Conservation (phyloP, 163 green algal genomes). For the Prototheca cutis region DNA sequence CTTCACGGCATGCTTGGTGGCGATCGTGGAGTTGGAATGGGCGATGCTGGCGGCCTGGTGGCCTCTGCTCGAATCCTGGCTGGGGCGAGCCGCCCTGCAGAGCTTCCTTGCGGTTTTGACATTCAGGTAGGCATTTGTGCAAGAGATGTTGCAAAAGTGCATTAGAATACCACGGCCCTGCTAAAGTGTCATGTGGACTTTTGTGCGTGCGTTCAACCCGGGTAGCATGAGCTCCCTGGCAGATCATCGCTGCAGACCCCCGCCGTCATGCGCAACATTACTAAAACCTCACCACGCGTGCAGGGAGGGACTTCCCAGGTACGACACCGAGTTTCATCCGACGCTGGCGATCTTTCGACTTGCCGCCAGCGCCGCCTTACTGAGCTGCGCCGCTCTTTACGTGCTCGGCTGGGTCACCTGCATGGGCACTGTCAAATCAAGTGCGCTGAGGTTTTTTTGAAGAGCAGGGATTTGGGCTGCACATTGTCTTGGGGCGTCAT, state of each 20-base stretch:
- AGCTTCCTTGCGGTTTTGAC: neutral
- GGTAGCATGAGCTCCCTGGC: too few species aligned
- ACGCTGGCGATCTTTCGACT: neutral
- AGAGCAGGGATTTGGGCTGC: too few species aligned
- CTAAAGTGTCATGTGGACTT: too few species aligned
- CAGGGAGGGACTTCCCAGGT: neutral
- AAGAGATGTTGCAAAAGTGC: too few species aligned
- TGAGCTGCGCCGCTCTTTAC: neutral
- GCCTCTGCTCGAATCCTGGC: neutral
- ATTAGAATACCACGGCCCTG: too few species aligned
- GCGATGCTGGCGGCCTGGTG: neutral
- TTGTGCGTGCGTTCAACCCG: too few species aligned
- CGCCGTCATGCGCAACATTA: too few species aligned
- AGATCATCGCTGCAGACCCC: too few species aligned
- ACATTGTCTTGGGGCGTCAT: too few species aligned
- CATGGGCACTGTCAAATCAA: neutral
- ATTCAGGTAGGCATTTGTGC: too few species aligned
- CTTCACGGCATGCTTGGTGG: neutral
- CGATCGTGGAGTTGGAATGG: neutral
- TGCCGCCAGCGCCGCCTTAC: neutral
- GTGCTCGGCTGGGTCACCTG: neutral
- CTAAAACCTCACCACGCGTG: too few species aligned
- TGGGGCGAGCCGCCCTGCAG: neutral
- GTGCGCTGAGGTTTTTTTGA: neutral
- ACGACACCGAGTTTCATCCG: constrained; percentile 1